These are phyloP conservation scores for Lodderomyces theae DNA, from an alignment of 1,139 yeast genomes.

Conservation along the genomic window DNA sequence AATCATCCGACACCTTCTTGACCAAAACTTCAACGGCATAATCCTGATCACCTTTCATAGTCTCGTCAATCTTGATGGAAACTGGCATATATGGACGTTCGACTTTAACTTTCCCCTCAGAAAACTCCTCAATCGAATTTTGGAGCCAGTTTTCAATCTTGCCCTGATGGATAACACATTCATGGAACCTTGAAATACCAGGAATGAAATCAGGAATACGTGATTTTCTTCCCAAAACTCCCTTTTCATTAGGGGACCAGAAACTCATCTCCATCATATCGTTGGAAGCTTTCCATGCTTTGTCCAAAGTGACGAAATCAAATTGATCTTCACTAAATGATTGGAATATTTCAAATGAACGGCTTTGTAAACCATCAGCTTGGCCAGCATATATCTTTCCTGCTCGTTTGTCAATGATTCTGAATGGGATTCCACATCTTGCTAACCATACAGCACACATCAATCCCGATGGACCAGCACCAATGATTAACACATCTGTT, in stretches of 20 bases:
- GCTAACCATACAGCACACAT: slow-evolving; percentile 31
- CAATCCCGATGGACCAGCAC: slow-evolving; percentile 38
- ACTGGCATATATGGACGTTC: slow-evolving; percentile 28
- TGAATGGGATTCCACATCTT: slow-evolving; percentile 26
- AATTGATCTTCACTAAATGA: slow-evolving; percentile 18
- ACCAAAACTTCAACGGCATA: slow-evolving; percentile 27
- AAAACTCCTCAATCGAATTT: slow-evolving; percentile 25
- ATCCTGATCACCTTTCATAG: slow-evolving; percentile 17
- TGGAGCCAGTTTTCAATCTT: slow-evolving; percentile 27
- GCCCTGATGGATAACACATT: slow-evolving; percentile 32
- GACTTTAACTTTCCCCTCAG: slow-evolving; percentile 19
- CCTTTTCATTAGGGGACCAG: slow-evolving; percentile 23
- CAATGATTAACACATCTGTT: slow-evolving; percentile 33
- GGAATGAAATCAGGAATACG: slow-evolving; percentile 27
- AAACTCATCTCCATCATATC: slow-evolving; percentile 25
- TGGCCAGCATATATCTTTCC: slow-evolving; percentile 30
- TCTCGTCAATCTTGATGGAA: slow-evolving; percentile 18
- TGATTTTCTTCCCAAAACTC: slow-evolving; percentile 20
- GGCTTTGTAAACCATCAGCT: slow-evolving; percentile 31
- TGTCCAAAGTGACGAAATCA: slow-evolving; percentile 25
- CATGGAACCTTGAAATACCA: slow-evolving; percentile 29
- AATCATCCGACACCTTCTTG: slow-evolving; percentile 12
- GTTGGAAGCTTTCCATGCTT: slow-evolving; percentile 28
- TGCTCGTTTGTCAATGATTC: slow-evolving; percentile 31
- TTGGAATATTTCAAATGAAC: slow-evolving; percentile 32